Evolutionary conservation across 2,329 filamentous ascomycete genomes (phyloP).

Genomic region (Exserohilum rostratum): DNA sequence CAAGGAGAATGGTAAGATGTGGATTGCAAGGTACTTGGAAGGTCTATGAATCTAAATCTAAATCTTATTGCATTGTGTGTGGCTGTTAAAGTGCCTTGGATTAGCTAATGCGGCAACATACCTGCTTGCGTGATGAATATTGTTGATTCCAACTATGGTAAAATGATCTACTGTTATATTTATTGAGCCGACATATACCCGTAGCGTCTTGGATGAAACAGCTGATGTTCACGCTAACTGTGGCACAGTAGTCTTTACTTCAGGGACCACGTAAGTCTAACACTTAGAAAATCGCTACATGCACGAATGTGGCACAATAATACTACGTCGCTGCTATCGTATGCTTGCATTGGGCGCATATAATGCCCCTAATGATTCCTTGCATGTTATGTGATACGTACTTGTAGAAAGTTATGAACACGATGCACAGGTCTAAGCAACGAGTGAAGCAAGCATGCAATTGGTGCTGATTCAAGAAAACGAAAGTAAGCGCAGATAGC

Average conservation of each 20-base stretch:
- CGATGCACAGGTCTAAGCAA: slow-evolving; percentile 5
- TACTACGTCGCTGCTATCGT: neutral
- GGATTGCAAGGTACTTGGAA: too few relatives aligned
- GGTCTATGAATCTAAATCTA: too few relatives aligned
- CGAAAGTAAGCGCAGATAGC: too few relatives aligned
- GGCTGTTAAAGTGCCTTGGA: too few relatives aligned
- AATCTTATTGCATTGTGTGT: neutral
- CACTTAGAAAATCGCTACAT: too few relatives aligned
- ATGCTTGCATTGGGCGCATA: neutral
- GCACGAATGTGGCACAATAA: slow-evolving; percentile 8
- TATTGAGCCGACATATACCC: slow-evolving; percentile 2
- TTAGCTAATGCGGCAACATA: too few relatives aligned
- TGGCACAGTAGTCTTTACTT: slow-evolving; percentile 1
- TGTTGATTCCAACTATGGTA: too few relatives aligned
- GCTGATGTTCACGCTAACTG: neutral
- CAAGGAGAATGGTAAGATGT: slow-evolving; percentile 1
- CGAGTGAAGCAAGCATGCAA: slow-evolving; percentile 15
- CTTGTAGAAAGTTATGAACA: neutral
- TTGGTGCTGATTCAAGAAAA: slow-evolving; percentile 10
- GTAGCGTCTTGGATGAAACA: neutral
- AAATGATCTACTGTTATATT: too few relatives aligned
- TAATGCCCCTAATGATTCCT: too few relatives aligned
- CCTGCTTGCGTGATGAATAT: too few relatives aligned
- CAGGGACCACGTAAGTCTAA: too few relatives aligned
- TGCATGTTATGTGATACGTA: neutral